These are phyloP conservation scores for Grifola frondosa DNA, from an alignment of 1,284 basidiomycete genomes.

Conservation along the genomic window DNA sequence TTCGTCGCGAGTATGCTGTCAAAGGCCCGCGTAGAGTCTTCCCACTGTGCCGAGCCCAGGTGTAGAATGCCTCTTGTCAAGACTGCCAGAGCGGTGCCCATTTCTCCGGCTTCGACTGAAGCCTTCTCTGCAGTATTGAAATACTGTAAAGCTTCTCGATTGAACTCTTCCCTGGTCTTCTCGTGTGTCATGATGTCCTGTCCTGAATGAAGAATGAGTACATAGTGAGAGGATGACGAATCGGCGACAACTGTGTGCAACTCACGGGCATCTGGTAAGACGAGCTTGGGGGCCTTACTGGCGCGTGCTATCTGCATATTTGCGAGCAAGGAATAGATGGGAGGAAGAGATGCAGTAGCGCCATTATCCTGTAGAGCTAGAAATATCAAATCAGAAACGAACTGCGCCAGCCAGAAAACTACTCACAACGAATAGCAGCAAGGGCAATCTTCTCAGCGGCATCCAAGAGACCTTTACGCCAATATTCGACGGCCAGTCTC, in stretches of 20 bases:
- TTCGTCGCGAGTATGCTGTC: conserved; percentile 78
- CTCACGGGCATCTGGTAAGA: conserved; percentile 74
- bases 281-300: conserved; percentile 77
- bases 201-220: conserved; percentile 40
- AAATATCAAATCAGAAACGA: background rate
- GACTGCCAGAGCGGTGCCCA: conserved; percentile 50
- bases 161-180: conserved; percentile 68
- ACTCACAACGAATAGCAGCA: conserved; percentile 62
- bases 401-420: background rate
- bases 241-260: conserved; percentile 19
- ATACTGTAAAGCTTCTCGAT: conserved; percentile 66
- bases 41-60: conserved; percentile 76
- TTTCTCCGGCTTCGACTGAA: conserved; percentile 51
- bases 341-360: conserved; percentile 47
- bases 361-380: conserved; percentile 57
- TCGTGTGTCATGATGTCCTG: conserved; percentile 64
- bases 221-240: too few species aligned
- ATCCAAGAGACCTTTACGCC: conserved; percentile 64
- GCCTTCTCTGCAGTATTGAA: conserved; percentile 66
- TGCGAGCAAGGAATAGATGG: conserved; percentile 78
- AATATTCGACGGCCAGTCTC: conserved; percentile 75
- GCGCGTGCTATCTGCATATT: conserved; percentile 81
- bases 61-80: conserved; percentile 75
- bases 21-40: conserved; percentile 78
- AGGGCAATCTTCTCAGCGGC: conserved; percentile 69